Conservation (phyloP, 768 basidiomycete species). For the Boletus vermiculosoides region DNA sequence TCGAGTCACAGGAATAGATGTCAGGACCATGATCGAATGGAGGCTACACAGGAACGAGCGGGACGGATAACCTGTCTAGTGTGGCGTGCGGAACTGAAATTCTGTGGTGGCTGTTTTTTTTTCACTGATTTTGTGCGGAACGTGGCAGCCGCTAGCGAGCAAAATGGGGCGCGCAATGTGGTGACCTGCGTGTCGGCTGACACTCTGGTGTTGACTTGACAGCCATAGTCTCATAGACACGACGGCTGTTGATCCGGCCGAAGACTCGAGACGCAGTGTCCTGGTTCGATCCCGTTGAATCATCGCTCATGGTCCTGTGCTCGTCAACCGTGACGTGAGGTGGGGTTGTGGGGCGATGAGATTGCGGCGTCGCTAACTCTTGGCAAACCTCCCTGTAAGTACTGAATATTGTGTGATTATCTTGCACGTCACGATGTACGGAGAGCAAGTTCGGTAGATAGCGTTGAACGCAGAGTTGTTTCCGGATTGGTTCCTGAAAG, state of each 20-base stretch:
- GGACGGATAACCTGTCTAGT: not conserved
- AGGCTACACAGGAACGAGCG: not conserved
- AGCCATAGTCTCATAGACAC: not conserved
- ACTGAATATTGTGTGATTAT: not conserved
- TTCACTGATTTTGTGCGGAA: not conserved
- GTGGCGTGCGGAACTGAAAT: conserved; percentile 1
- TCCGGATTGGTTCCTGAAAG: conserved; percentile 10
- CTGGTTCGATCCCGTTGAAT: not conserved
- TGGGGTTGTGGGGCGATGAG: not conserved
- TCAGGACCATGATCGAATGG: not conserved
- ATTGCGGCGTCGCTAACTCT: not conserved
- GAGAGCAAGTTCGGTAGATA: not conserved
- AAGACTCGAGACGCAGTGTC: not conserved
- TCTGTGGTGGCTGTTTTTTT: not conserved
- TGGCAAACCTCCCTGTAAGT: not conserved
- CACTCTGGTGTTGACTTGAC: not conserved
- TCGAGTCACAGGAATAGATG: not conserved
- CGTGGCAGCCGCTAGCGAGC: not conserved
- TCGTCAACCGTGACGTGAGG: not conserved
- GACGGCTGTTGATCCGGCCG: not conserved
- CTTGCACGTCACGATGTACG: not conserved
- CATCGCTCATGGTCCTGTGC: not conserved
- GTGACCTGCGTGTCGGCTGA: not conserved
- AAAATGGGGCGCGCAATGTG: not conserved
- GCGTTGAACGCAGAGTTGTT: not conserved